phyloP scores from a whole-genome alignment of 495 filamentous ascomycete species.

The Talaromyces nanjingensis region DNA sequence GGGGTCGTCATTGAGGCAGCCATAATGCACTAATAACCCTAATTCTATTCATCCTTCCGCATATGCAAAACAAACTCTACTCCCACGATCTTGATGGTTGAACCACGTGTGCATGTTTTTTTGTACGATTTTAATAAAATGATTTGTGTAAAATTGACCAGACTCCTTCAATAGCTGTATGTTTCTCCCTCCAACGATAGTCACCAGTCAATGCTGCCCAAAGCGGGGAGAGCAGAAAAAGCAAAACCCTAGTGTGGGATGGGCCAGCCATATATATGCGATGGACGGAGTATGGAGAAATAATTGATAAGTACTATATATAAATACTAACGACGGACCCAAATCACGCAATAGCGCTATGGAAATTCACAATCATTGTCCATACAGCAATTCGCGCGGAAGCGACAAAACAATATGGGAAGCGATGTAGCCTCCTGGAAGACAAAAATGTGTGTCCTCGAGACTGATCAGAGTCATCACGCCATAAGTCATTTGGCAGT shows the following conservation, averaged over 20 bases:
- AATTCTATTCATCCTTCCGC: not conserved
- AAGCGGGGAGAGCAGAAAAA: conserved; percentile 1
- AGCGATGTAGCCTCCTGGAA: not conserved
- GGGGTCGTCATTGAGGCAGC: not conserved
- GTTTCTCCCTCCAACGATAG: not conserved
- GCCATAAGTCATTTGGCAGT: not conserved
- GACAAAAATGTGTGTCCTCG: not conserved
- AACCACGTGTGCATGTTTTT: not conserved
- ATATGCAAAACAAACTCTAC: not conserved
- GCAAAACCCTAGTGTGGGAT: not conserved
- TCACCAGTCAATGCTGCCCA: not conserved
- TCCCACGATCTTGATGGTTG: not conserved
- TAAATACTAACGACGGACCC: not conserved
- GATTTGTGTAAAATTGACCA: not conserved
- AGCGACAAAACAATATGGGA: not conserved
- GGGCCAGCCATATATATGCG: not conserved
- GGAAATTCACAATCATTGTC: not conserved
- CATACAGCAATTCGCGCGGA: not conserved
- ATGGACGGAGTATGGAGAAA: not conserved
- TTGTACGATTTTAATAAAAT: not conserved
- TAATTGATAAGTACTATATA: too few species aligned
- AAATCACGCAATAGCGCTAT: not conserved
- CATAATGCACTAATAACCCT: not conserved
- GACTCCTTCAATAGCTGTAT: not conserved
- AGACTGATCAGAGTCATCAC: not conserved